A percentile compares a stretch with the other conserved stretches of the same genome.
These are phyloP conservation scores for Aureobasidium sp. DNA, from an alignment of 2,329 filamentous ascomycete genomes.

Conservation along the genomic window DNA sequence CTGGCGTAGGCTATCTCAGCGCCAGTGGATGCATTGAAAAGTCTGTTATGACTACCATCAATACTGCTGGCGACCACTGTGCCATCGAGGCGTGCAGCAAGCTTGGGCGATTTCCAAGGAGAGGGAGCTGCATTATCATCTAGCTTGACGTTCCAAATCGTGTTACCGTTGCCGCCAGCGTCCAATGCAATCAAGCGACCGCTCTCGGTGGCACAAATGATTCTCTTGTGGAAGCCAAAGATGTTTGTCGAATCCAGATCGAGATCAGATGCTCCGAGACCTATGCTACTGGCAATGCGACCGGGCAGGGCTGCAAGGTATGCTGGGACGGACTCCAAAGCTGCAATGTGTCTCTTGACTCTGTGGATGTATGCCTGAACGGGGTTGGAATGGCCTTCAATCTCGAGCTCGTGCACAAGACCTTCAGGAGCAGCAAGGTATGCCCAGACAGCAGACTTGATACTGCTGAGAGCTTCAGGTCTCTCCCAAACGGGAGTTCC, in stretches of 20 bases:
- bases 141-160: constrained; percentile 69
- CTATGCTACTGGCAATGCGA: constrained; percentile 52
- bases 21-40: constrained; percentile 28
- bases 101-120: constrained; percentile 6
- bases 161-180: constrained; percentile 62
- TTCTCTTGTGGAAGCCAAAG: constrained; percentile 84
- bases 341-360: constrained; percentile 70
- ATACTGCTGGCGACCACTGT: constrained; percentile 1
- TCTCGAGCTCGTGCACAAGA: constrained; percentile 72
- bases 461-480: constrained; percentile 72
- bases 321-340: constrained; percentile 67
- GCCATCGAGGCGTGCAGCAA: constrained; percentile 16
- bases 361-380: constrained; percentile 81
- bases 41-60: neutral
- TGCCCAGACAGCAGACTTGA: constrained; percentile 72
- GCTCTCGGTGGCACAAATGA: constrained; percentile 70
- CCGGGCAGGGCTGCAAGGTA: constrained; percentile 65
- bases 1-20: constrained; percentile 16
- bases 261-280: constrained; percentile 27
- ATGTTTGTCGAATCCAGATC: constrained; percentile 43
- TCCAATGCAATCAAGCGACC: constrained; percentile 77
- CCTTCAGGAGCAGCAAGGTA: constrained; percentile 58
- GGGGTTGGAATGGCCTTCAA: constrained; percentile 77
- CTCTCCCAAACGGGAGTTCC: constrained; percentile 74
- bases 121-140: neutral